Conservation (phyloP, 345 rosid species). For the Melaleuca quinquenervia region DNA sequence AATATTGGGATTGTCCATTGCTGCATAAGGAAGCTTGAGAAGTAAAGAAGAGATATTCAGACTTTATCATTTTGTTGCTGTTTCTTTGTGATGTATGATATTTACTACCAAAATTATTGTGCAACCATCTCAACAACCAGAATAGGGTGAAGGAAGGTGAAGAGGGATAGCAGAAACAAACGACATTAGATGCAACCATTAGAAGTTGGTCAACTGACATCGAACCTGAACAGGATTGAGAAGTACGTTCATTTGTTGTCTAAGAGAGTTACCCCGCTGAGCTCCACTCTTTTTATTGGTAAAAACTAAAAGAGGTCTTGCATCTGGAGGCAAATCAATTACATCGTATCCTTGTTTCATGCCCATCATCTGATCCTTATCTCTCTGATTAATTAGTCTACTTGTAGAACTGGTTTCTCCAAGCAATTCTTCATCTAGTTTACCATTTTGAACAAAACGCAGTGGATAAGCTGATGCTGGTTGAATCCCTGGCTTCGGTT, state of each 20-base stretch:
- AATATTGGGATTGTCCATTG: not conserved
- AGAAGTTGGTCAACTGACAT: not conserved
- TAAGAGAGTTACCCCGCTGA: conserved; percentile 57
- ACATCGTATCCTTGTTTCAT: conserved; percentile 60
- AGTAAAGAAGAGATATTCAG: not conserved
- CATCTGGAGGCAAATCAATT: conserved; percentile 60
- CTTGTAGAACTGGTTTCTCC: conserved; percentile 9
- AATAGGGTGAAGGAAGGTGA: not conserved
- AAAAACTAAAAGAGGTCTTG: conserved; percentile 76
- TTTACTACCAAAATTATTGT: not conserved
- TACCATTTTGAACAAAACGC: conserved; percentile 18
- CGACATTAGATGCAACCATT: not conserved
- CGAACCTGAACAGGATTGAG: conserved; percentile 77
- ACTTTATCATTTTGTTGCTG: not conserved
- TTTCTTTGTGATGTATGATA: not conserved
- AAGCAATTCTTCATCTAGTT: conserved; percentile 18
- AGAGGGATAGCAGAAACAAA: not conserved
- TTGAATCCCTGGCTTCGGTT: too few relatives aligned
- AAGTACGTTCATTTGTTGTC: conserved; percentile 60
- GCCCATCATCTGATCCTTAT: conserved; percentile 49
- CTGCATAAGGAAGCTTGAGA: not conserved
- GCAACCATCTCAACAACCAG: not conserved
- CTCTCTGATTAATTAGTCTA: conserved; percentile 55
- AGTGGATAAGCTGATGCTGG: too few relatives aligned
- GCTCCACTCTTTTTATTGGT: conserved; percentile 85